phyloP scores from a whole-genome alignment of 1,284 basidiomycete species.

The Blastosporella zonata region DNA sequence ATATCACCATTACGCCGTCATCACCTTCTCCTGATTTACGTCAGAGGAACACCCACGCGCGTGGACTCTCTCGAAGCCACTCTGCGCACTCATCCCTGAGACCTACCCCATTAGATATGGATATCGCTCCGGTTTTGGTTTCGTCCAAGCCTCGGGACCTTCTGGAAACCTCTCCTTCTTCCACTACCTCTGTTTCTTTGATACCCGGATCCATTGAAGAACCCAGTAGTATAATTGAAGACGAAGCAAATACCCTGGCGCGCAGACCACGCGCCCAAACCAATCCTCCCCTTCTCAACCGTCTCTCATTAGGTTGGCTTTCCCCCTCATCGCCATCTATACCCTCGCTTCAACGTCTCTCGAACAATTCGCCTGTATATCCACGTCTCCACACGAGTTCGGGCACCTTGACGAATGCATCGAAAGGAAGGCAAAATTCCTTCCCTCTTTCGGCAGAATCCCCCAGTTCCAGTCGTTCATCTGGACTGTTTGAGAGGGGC shows the following conservation, averaged over 20 bases:
- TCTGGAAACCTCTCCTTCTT: conserved; percentile 19
- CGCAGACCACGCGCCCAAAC: conserved; percentile 58
- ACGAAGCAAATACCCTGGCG: conserved; percentile 15
- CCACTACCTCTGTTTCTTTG: conserved; percentile 15
- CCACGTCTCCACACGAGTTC: conserved; percentile 13
- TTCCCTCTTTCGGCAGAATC: conserved; percentile 5
- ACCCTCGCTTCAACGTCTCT: conserved; percentile 8
- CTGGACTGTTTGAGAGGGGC: conserved; percentile 44
- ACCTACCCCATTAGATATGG: conserved; percentile 18
- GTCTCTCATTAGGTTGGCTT: conserved; percentile 65
- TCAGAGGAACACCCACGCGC: conserved; percentile 28
- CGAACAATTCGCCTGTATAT: conserved; percentile 30
- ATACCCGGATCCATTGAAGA: conserved; percentile 21
- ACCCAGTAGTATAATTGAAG: conserved; percentile 11
- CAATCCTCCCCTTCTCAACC: conserved; percentile 68
- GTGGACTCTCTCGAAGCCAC: conserved; percentile 47
- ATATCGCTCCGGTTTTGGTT: conserved; percentile 20
- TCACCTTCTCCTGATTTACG: conserved; percentile 23
- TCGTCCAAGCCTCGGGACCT: conserved; percentile 18
- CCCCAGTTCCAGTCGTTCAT: conserved; percentile 36
- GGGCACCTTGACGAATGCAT: not conserved
- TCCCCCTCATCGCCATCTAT: conserved; percentile 31
- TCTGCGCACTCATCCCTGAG: conserved; percentile 41
- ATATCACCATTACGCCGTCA: conserved; percentile 30
- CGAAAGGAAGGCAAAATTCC: conserved; percentile 1